Evolutionary conservation across 768 basidiomycete genomes (phyloP), one percentile per base, ranked within the genome.

Genomic region (Plicaturopsis crispa): DNA sequence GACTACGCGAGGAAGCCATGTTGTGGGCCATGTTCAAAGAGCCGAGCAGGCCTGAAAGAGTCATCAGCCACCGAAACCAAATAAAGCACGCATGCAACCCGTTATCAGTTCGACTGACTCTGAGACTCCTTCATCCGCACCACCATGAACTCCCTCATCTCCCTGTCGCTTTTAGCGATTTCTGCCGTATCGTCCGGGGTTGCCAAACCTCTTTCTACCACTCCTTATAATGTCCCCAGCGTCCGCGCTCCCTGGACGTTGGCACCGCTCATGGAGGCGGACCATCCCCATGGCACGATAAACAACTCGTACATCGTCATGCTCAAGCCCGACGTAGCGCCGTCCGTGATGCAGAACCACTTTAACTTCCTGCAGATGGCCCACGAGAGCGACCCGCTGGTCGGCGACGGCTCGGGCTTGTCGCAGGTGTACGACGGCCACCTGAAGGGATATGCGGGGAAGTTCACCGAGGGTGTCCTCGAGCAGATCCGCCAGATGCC

Each of bases 221-320:
- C 54, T 37, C 44, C 56, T 6, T 51, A 66, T 43, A 37, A 57
- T 38, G 39, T 57, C 4, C 52, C 54, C n/a, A 50, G 53, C 21
- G 40, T 46, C 31, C 66, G 67, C 33, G 60, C 70, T 17, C 63
- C 72, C 31, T 53, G 83, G 28, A 48, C 65, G 12, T 56, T 78
- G 34, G 85, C 84, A 6, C 84, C 84, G 21, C 61, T 87, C 36
- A 46, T 72, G 39, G 70, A 66, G 24, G 63, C 63, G 26, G 63
- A 75, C 45, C 80, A 84, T 52, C 73, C 77, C 38, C 78, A 85
- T 60, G 78, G 80, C 36, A 67, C 75, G 40, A 65, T 93, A 56
- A 80, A 84, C 66, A 84, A 93, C 69, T 86, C 88, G n/a, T 98
- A 97, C 66, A 90, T 98, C 46, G 77, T 98, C 57, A 73, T 91